Base-by-base conservation (phyloP, 2,329 filamentous ascomycete species). In the Aspergillus neoniger region DNA sequence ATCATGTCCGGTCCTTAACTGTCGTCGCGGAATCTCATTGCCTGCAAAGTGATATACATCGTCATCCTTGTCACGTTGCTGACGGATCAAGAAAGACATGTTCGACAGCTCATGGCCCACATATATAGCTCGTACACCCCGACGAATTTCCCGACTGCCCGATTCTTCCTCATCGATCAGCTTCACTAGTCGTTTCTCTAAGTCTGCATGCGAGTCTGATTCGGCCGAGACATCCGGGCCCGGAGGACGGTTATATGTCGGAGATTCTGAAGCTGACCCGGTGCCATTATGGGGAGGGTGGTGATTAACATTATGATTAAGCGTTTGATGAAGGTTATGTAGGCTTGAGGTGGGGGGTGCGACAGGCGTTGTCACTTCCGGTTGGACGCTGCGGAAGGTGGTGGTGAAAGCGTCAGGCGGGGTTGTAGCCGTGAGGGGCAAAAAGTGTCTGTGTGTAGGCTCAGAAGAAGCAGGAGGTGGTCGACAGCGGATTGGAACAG, bases 21-120 rank as follows among this genome's bases (percentile, higher is more conserved):
- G 78, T 57, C 65, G 79, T 63, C 69, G 79, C 52, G 73, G 77
- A 56, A 78, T 80, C 70, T 78, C 72, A 63, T 79, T 79, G 47
- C 76, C 75, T 5, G 78, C 75, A 62, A 79, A 79, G 64, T 80
- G 78, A 58, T 78, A 77, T 65, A 81, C 64, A 63, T 76, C 72
- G 47, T 77, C 75, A 59, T 77, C 75, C 58, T 72, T 72, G 38
- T 76, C 75, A 68, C 79, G 70, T 60, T 81, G 80, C 62, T 84
- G 82, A 12, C 81, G 80, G 28, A 85, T 79, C 44, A 85, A 72
- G 63, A 84, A 84, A 57, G 83, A 83, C 65, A 85, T 77, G 60
- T 85, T 85, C 36, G 83, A 85, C 60, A 83, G 78, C 63, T 84
- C 82, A 58, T 82, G 81, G 6, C 83, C 83, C 48, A 85, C 82